Evolutionary conservation across 2,329 filamentous ascomycete species (phyloP), one percentile per base, ranked within the genome.

Genomic region (Didymella pinodella): DNA sequence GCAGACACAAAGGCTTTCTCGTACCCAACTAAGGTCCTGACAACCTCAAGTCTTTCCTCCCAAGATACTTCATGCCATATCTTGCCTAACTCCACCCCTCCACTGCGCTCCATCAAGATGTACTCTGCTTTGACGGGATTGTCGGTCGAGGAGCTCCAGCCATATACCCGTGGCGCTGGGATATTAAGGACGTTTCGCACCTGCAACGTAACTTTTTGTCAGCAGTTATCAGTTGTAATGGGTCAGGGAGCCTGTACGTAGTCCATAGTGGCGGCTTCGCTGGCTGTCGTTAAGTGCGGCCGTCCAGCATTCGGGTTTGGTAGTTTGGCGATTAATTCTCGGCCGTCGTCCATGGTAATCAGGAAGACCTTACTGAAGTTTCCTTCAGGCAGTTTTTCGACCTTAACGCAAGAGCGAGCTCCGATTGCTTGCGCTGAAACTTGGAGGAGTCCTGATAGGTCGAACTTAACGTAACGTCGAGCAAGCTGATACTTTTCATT

Each of bases 201-300:
- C 73, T 78, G 34, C 7, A 20, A 16, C 20, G 34, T 47, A 14
- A 52, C 26, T 16, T 18, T 31, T 31, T 31, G 29, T 31, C 29
- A 31, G 29, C 29, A 31, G 29, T 31, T 31, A 31, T 31, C 29
- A 31, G 29, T 31, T 31, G 29, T 31, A 31, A 31, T 31, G 29
- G 32, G 14, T 12, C 8, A 10, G 32, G 32, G 32, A 16, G 14
- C 8, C 7, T 16, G 7, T 66, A 76, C 72, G 52, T 73, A 74
- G 29, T 72, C 67, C 74, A 77, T 76, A 14, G 76, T 78, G 2
- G 77, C 77, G 36, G 75, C 75, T 63, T 77, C 75, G 48, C 73
- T 77, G 7, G 76, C 75, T 22, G 75, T 78, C 7, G 71, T 76
- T 29, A 69, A 72, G 56, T 75, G 73, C 31, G 68, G 57, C 34